Percentiles rank a stretch among this genome's conserved stretches.
Conservation (phyloP, 164 flowering plant genomes). For the Amborella trichopoda region DNA sequence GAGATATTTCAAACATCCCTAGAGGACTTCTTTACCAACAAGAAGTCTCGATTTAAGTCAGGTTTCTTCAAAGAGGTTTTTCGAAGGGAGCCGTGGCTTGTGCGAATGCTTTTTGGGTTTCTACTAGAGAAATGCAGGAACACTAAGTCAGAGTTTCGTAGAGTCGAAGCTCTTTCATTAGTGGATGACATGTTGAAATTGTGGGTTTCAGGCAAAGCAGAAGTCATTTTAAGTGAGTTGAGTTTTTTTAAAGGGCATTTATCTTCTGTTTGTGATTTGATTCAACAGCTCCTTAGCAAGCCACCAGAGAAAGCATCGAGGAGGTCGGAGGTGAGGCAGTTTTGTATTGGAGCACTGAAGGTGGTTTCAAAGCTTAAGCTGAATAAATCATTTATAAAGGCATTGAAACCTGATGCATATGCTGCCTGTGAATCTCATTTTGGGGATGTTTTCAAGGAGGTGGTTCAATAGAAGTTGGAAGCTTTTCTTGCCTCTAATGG, state of each 20-base stretch:
- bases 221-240: conserved; percentile 10
- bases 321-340: conserved; percentile 50
- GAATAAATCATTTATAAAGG: conserved; percentile 34
- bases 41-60: conserved; percentile 58
- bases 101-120: conserved; percentile 41
- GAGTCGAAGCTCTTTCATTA: conserved; percentile 61
- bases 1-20: conserved; percentile 35
- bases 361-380: conserved; percentile 29
- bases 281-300: conserved; percentile 35
- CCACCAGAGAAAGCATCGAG: conserved; percentile 65
- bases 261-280: conserved; percentile 25
- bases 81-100: conserved; percentile 68
- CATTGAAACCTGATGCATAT: conserved; percentile 40
- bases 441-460: conserved; percentile 44
- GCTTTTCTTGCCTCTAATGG: too few relatives aligned
- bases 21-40: conserved; percentile 46
- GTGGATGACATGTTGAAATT: conserved; percentile 45
- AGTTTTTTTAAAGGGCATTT: conserved; percentile 31
- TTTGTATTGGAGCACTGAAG: conserved; percentile 45
- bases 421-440: conserved; percentile 56
- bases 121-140: conserved; percentile 51
- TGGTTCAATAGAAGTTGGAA: too few relatives aligned
- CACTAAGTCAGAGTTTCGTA: conserved; percentile 59
- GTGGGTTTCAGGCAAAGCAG: conserved; percentile 14
- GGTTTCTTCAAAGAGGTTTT: conserved; percentile 73